Evolutionary conservation across 2,329 filamentous ascomycete species (phyloP).

Genomic region (Rhynchosporium graminicola): DNA sequence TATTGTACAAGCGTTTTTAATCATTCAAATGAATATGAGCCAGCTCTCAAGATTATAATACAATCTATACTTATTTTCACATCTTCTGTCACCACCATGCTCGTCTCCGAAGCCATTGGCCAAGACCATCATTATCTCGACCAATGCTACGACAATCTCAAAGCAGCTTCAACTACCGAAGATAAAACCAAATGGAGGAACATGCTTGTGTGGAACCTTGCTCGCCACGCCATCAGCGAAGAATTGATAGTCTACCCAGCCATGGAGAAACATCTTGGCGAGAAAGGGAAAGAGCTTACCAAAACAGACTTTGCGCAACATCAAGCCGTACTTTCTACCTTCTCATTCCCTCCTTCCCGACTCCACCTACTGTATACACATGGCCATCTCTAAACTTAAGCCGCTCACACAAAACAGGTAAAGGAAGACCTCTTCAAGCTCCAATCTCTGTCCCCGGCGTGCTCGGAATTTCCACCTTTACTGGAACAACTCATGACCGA

Average conservation of each 20-base stretch:
- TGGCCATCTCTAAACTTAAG: neutral
- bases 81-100: slow-evolving; percentile 2
- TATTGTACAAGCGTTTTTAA: too few species aligned
- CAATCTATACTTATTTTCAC: neutral
- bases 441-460: slow-evolving; percentile 46
- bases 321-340: slow-evolving; percentile 33
- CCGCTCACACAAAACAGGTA: slow-evolving; percentile 43
- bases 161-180: slow-evolving; percentile 42
- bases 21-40: neutral
- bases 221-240: slow-evolving; percentile 50
- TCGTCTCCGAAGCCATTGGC: slow-evolving; percentile 40
- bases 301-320: slow-evolving; percentile 52
- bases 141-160: slow-evolving; percentile 47
- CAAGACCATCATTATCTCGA: slow-evolving; percentile 44
- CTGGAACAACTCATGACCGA: slow-evolving; percentile 48
- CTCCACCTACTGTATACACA: neutral
- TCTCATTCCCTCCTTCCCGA: neutral
- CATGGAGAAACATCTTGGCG: slow-evolving; percentile 50
- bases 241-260: slow-evolving; percentile 56
- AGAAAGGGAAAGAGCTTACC: slow-evolving; percentile 47
- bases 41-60: neutral
- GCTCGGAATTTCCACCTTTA: slow-evolving; percentile 47
- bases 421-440: slow-evolving; percentile 53
- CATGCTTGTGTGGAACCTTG: slow-evolving; percentile 51
- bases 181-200: slow-evolving; percentile 48